Evolutionary conservation across 768 basidiomycete genomes (phyloP).

Genomic region (Phanerochaete carnosa): DNA sequence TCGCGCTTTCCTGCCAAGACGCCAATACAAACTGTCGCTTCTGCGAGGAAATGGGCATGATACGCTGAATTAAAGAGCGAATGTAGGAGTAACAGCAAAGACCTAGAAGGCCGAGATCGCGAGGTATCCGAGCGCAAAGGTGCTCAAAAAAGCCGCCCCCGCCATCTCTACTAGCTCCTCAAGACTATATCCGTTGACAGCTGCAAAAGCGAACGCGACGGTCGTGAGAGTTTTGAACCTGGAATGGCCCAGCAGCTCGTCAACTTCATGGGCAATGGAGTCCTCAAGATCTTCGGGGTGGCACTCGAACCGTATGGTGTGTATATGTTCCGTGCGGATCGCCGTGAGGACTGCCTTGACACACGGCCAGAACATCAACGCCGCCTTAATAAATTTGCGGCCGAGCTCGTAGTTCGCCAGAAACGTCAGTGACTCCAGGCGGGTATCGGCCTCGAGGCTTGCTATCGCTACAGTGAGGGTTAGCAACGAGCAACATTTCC

Average conservation of each 20-base stretch:
- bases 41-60: no score
- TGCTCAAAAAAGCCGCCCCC: not conserved
- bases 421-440: constrained; percentile 6
- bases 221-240: not conserved
- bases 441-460: constrained; percentile 1
- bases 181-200: not conserved
- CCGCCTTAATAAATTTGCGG: constrained; percentile 10
- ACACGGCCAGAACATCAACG: constrained; percentile 11
- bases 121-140: not conserved
- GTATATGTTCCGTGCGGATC: not conserved
- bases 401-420: constrained; percentile 7
- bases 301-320: constrained; percentile 11
- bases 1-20: no score
- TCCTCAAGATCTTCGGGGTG: constrained; percentile 10
- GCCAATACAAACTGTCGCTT: no score
- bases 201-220: not conserved
- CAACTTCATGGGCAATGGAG: not conserved
- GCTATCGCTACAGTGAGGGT: not conserved
- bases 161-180: not conserved
- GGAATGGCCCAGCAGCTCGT: not conserved
- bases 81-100: no score
- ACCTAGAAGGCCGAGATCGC: not conserved
- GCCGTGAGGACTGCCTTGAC: constrained; percentile 1
- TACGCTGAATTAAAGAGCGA: no score
- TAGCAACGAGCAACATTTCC: no score